These are phyloP conservation scores for Fusarium kyushuense DNA, from an alignment of 2,329 filamentous ascomycete genomes.

Conservation along the genomic window DNA sequence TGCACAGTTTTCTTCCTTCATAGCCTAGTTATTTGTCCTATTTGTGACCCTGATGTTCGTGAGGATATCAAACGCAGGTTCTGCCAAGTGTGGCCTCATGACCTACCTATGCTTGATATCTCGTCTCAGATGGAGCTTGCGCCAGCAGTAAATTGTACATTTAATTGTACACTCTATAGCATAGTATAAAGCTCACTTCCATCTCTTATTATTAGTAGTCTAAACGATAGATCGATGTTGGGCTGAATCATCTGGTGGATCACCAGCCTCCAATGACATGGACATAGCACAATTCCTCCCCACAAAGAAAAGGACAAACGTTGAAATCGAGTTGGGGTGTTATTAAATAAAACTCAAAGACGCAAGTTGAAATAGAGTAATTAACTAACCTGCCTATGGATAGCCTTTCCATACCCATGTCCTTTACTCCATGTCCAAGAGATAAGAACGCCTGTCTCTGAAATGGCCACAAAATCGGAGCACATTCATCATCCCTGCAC, in stretches of 20 bases:
- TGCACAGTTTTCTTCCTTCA: not conserved
- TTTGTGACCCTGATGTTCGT: not conserved
- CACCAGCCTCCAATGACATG: not conserved
- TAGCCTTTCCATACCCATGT: not conserved
- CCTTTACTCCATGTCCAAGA: not conserved
- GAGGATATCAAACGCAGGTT: not conserved
- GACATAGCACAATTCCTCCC: not conserved
- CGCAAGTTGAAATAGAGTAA: slow-evolving; percentile 19
- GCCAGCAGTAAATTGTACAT: not conserved
- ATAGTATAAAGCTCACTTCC: not conserved
- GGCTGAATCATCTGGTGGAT: not conserved
- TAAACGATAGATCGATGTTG: not conserved
- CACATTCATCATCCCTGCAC: slow-evolving; percentile 20
- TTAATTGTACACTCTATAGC: not conserved
- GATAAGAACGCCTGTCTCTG: not conserved
- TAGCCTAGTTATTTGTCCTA: not conserved
- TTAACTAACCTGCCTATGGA: not conserved
- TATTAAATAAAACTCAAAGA: too few relatives aligned
- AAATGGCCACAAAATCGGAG: slow-evolving; percentile 8
- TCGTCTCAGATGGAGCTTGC: too few relatives aligned
- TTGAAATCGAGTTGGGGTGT: slow-evolving; percentile 23
- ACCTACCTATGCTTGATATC: not conserved
- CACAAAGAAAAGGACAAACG: not conserved
- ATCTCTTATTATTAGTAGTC: not conserved
- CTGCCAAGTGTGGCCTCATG: not conserved